Base-by-base conservation (phyloP, 2,329 filamentous ascomycete species). In the Penicillium vulpinum region DNA sequence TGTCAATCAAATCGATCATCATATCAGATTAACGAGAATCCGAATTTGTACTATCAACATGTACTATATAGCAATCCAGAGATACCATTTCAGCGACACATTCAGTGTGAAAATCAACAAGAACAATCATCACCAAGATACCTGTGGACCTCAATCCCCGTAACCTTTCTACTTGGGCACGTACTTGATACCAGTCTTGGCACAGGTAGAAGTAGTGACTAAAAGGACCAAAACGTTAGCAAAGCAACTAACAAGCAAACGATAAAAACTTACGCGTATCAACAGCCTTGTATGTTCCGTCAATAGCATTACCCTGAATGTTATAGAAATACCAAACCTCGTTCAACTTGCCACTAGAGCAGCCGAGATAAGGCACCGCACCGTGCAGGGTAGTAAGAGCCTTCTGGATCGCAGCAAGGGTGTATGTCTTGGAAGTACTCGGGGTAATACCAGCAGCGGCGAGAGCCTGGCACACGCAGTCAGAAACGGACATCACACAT, bases 171-270 rank as follows among this genome's bases (percentile, higher is more conserved):
- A 56, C 74, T 89, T 89, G 33, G 85, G 85, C 9, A 83, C 72
- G 70, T 90, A 90, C 66, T 83, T 83, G 69, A 92, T 85, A 3
- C 84, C 85, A 0, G 74, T 80, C 36, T 71, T 68, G 0, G 88
- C 85, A 71, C 90, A 92, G 41, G 78, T 83, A 26, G 85, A 85
- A 47, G 80, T 52, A 21, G 66, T 49, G 9, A 73, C 71, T 73
- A 41, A 15, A 40, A 33, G 5, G n/a, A n/a, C 5, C n/a, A 36
- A 28, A 1, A 10, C 8, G 44, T 44, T 7, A 43, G 45, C 8
- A 44, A n/a, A 39, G n/a, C 10, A 35, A 38, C 2, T 8, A 45
- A 13, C 18, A 43, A 29, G 13, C 11, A 9, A 31, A 39, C 1
- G 13, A 15, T 11, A 11, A 10, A 35, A 22, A 75, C 70, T 62